phyloP scores from a whole-genome alignment of 2,329 filamentous ascomycete genomes.

The Dothiorella sarmentorum region DNA sequence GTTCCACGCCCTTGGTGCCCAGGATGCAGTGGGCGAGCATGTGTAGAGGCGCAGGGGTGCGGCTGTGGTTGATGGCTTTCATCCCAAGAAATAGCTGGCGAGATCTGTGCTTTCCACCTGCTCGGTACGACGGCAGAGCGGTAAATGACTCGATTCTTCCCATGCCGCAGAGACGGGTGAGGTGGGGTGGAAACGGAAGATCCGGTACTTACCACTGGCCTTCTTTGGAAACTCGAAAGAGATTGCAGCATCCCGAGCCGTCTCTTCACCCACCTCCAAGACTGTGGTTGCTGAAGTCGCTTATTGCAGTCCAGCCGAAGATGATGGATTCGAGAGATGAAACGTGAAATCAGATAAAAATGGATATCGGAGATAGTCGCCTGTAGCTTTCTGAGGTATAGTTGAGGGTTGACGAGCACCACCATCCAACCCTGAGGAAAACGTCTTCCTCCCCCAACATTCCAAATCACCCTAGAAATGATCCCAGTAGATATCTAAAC shows the following conservation, averaged over 20 bases:
- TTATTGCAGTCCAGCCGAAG: background rate
- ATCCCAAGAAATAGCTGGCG: background rate
- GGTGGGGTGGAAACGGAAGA: background rate
- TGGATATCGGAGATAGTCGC: background rate
- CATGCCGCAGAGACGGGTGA: background rate
- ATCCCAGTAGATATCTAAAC: background rate
- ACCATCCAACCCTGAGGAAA: too few relatives aligned
- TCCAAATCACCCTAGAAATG: background rate
- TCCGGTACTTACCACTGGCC: background rate
- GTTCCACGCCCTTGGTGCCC: background rate
- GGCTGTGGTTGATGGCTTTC: too few relatives aligned
- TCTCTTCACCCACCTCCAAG: background rate
- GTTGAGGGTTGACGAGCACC: background rate
- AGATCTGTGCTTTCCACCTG: background rate
- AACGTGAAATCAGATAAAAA: background rate
- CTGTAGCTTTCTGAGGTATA: background rate
- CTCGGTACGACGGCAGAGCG: background rate
- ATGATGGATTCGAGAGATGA: background rate
- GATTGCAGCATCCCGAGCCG: slow-evolving; percentile 8
- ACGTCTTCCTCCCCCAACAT: background rate
- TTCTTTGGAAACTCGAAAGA: background rate
- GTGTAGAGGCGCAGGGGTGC: background rate
- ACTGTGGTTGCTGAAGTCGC: background rate
- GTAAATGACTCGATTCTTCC: background rate
- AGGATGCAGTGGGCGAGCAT: slow-evolving; percentile 9